Evolutionary conservation across 2,329 filamentous ascomycete genomes (phyloP).

Genomic region (Sporothrix schenckii): DNA sequence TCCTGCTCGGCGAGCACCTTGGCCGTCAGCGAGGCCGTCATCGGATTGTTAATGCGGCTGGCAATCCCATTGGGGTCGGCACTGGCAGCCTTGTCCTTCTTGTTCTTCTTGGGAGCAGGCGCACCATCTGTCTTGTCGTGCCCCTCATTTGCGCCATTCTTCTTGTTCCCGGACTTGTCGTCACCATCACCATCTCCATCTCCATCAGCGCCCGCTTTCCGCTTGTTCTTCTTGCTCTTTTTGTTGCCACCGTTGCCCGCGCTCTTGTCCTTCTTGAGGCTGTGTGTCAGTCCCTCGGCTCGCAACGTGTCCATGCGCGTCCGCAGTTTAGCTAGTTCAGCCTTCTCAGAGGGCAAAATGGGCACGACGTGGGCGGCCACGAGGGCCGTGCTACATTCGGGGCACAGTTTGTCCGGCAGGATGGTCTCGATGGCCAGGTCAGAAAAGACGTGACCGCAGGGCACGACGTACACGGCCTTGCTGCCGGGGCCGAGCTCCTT

Average conservation of each 20-base stretch:
- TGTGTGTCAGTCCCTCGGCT: slow-evolving; percentile 76
- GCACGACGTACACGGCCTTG: slow-evolving; percentile 85
- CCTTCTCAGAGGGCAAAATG: slow-evolving; percentile 71
- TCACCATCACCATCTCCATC: background rate
- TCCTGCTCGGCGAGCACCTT: slow-evolving; percentile 88
- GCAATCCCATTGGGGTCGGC: slow-evolving; percentile 38
- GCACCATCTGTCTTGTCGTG: slow-evolving; percentile 37
- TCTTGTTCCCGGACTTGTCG: slow-evolving; percentile 41
- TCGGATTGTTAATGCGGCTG: slow-evolving; percentile 77
- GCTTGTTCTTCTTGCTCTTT: slow-evolving; percentile 65
- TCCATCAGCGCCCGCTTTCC: slow-evolving; percentile 38
- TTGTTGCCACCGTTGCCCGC: slow-evolving; percentile 64
- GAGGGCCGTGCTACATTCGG: slow-evolving; percentile 77
- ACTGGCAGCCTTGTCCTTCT: slow-evolving; percentile 14
- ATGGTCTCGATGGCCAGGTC: slow-evolving; percentile 83
- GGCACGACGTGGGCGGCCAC: slow-evolving; percentile 75
- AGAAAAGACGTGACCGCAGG: slow-evolving; percentile 93
- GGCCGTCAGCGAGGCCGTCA: slow-evolving; percentile 81
- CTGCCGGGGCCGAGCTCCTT: slow-evolving; percentile 79
- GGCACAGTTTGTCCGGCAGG: slow-evolving; percentile 58
- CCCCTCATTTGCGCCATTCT: background rate
- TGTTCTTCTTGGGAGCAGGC: slow-evolving; percentile 22
- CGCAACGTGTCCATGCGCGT: slow-evolving; percentile 69
- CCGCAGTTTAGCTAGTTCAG: slow-evolving; percentile 69
- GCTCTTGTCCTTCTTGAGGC: slow-evolving; percentile 72